These are phyloP conservation scores for Pseudogymnoascus sp. DNA, from an alignment of 2,329 filamentous ascomycete genomes.

Conservation along the genomic window DNA sequence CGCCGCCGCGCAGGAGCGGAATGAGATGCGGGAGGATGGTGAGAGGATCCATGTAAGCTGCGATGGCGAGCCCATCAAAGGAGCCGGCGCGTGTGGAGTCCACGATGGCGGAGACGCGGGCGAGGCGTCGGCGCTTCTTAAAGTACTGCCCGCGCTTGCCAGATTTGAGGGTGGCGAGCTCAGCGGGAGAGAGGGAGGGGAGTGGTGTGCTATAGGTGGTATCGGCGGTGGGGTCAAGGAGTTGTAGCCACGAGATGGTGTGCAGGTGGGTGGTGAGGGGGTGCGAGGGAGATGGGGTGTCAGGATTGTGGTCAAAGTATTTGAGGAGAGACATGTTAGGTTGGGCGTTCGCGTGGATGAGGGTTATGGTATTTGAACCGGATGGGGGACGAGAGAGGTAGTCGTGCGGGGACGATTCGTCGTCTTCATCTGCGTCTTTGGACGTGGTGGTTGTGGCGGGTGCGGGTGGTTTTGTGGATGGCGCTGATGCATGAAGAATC, in stretches of 20 bases:
- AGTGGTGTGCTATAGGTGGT: slow-evolving; percentile 62
- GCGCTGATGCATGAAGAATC: slow-evolving; percentile 40
- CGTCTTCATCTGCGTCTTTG: slow-evolving; percentile 14
- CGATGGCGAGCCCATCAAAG: slow-evolving; percentile 76
- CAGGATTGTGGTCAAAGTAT: slow-evolving; percentile 78
- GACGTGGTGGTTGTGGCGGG: background rate
- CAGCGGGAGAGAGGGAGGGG: slow-evolving; percentile 46
- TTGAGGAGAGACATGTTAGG: slow-evolving; percentile 80
- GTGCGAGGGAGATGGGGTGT: slow-evolving; percentile 56
- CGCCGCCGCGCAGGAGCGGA: slow-evolving; percentile 73
- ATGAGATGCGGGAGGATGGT: slow-evolving; percentile 67
- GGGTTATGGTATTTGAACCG: slow-evolving; percentile 65
- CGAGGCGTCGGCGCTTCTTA: slow-evolving; percentile 80
- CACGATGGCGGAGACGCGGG: slow-evolving; percentile 61
- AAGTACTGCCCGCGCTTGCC: slow-evolving; percentile 78
- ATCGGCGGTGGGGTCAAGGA: slow-evolving; percentile 69
- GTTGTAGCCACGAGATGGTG: slow-evolving; percentile 82
- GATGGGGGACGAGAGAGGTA: slow-evolving; percentile 57
- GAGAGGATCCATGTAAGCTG: slow-evolving; percentile 70
- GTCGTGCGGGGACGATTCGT: slow-evolving; percentile 10
- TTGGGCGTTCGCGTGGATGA: slow-evolving; percentile 74
- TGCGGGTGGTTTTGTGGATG: slow-evolving; percentile 1
- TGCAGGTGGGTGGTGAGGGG: slow-evolving; percentile 76
- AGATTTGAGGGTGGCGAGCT: slow-evolving; percentile 64
- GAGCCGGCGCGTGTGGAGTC: slow-evolving; percentile 64